Base-by-base conservation (phyloP, 768 basidiomycete genomes). In the Amanita jacksonii region DNA sequence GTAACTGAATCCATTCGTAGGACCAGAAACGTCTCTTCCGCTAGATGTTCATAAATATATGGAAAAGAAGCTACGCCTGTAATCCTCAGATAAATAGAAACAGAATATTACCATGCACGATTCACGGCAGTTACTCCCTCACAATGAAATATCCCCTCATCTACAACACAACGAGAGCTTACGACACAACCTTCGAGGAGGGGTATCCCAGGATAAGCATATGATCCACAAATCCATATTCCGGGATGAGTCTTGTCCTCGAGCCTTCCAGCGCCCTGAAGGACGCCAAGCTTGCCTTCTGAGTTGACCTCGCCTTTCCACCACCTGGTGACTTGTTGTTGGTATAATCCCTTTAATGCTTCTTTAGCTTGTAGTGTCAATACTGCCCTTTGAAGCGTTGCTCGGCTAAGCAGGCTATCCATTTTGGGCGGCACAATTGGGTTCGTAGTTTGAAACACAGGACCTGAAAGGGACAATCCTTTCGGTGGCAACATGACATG, bases 151-250 rank as follows among this genome's bases (percentile, higher is more conserved):
- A 70, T 61, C 2, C 70, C 69, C 46, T 72, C 59, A 45, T 70
- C 66, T 5, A 69, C 65, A 5, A 81, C 77, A 38, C 68, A 68
- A 56, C 69, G 67, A n/a, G 82, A 81, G 52, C 82, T 83, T 15
- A 72, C 72, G 9, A 86, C 85, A 57, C 86, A 89, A 2, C 84
- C 85, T 54, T 90, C 87, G 38, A 89, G 61, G 43, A 90, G 57
- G 7, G 85, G 86, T 37, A 88, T 84, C 0, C 87, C 85, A 13
- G 70, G 62, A 53, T 76, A 72, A 10, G 77, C 80, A 57, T 81
- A 88, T 13, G 77, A 73, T 1, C 85, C 85, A 47, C 75, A 78
- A n/a, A 86, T 63, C 76, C 81, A 83, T 5, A 87, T 58, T 1
- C 77, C 76, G 1, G 76, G 66, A 15, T 54, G 57, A 34, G 51